Conservation (phyloP, 169 alveolate species). For the Plasmodium adleri region DNA sequence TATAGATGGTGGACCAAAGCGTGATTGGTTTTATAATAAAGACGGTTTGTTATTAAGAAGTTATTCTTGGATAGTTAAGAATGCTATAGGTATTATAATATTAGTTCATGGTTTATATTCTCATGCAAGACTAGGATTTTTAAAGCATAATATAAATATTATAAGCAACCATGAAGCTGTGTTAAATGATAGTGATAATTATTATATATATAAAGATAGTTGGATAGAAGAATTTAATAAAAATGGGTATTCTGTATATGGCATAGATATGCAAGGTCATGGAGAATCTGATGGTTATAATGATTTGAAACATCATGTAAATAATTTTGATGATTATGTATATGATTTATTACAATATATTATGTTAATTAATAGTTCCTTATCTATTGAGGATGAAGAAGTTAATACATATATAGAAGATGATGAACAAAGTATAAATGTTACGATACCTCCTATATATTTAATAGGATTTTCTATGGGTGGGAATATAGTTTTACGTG, state of each 20-base stretch:
- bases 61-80: constrained; percentile 73
- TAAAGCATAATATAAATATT: constrained; percentile 78
- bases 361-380: constrained; percentile 61
- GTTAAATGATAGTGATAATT: constrained; percentile 47
- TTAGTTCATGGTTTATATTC: constrained; percentile 81
- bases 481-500: constrained; percentile 80
- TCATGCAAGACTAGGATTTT: constrained; percentile 79
- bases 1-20: constrained; percentile 64
- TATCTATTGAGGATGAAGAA: neutral
- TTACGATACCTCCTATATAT: constrained; percentile 72
- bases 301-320: constrained; percentile 63
- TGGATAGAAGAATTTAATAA: constrained; percentile 79
- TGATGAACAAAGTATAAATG: neutral
- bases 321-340: constrained; percentile 77
- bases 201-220: constrained; percentile 79
- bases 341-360: constrained; percentile 82
- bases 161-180: constrained; percentile 41
- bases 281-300: constrained; percentile 80
- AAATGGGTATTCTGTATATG: constrained; percentile 79
- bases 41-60: constrained; percentile 78
- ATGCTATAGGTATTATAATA: constrained; percentile 78
- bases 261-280: constrained; percentile 81
- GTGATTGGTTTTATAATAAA: constrained; percentile 79
- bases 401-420: no score
- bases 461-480: constrained; percentile 85